phyloP scores from a whole-genome alignment of 2,329 filamentous ascomycete species.

The Fusarium chuoi region DNA sequence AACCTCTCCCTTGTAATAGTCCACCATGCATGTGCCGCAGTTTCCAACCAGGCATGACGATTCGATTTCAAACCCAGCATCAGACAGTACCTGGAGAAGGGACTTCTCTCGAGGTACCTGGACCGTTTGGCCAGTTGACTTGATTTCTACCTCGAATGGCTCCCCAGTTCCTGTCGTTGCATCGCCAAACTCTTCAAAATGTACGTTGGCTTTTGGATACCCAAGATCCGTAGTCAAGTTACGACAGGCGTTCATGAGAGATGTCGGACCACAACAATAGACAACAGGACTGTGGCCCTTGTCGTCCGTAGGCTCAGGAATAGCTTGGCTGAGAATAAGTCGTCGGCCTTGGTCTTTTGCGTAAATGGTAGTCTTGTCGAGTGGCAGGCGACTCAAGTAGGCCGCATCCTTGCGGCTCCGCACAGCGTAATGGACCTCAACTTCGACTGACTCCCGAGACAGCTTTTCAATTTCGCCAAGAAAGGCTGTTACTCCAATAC shows the following conservation, averaged over 20 bases:
- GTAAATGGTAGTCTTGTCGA: background rate
- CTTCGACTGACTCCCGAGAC: background rate
- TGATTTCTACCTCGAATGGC: conserved; percentile 19
- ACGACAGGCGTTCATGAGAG: conserved; percentile 5
- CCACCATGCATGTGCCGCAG: conserved; percentile 30
- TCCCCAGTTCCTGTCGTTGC: conserved; percentile 20
- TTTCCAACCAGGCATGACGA: conserved; percentile 30
- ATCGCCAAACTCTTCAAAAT: conserved; percentile 28
- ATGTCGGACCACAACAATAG: conserved; percentile 18
- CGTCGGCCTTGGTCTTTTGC: conserved; percentile 6
- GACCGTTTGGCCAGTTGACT: background rate
- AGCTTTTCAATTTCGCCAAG: conserved; percentile 1
- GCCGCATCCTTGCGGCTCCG: conserved; percentile 10
- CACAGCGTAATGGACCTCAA: conserved; percentile 22
- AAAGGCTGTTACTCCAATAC: conserved; percentile 23
- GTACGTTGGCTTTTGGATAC: background rate
- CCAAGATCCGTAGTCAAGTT: background rate
- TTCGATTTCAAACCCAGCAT: conserved; percentile 24
- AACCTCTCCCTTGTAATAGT: conserved; percentile 17
- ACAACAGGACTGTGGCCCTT: background rate
- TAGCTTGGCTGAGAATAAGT: background rate
- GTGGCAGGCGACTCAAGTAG: conserved; percentile 5
- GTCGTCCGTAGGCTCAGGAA: background rate
- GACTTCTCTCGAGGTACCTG: conserved; percentile 13
- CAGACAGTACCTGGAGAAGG: conserved; percentile 21